Conservation (phyloP, 768 basidiomycete species). For the Brasilioporus rufonigricans region DNA sequence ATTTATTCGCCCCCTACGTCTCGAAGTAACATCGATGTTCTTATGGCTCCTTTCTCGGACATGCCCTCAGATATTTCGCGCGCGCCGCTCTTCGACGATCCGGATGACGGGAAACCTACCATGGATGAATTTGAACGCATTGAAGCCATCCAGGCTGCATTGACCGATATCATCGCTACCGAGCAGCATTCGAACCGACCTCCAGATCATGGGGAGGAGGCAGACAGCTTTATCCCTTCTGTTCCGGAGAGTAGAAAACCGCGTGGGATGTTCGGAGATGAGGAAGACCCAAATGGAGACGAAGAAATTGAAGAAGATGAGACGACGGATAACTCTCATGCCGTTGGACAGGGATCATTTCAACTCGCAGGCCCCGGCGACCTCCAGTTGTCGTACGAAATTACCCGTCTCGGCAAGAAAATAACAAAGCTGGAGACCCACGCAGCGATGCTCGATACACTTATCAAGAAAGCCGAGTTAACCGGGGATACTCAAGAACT, state of each 20-base stretch:
- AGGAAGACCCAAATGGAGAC: constrained; percentile 37
- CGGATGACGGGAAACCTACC: constrained; percentile 54
- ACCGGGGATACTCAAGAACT: constrained; percentile 89
- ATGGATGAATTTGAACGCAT: constrained; percentile 78
- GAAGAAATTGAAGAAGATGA: constrained; percentile 50
- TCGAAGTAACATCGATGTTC: constrained; percentile 65
- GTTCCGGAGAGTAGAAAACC: constrained; percentile 13
- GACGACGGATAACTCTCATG: constrained; percentile 11
- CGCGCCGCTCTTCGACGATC: constrained; percentile 79
- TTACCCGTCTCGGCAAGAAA: constrained; percentile 72
- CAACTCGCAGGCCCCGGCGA: constrained; percentile 86
- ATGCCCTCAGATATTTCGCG: constrained; percentile 51
- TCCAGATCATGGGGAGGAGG: constrained; percentile 11
- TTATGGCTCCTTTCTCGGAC: constrained; percentile 72
- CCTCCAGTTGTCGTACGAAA: constrained; percentile 84
- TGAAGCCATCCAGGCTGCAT: constrained; percentile 94
- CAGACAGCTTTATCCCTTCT: constrained; percentile 4
- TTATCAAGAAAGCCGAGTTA: constrained; percentile 94
- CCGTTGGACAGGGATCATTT: constrained; percentile 51
- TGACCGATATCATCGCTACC: constrained; percentile 92
- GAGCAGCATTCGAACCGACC: constrained; percentile 52
- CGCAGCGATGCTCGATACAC: constrained; percentile 75
- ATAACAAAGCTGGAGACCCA: constrained; percentile 78
- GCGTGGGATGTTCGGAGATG: constrained; percentile 38
- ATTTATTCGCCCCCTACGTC: constrained; percentile 19